These are phyloP conservation scores for Primulina eburnea DNA, from an alignment of 257 asterid species.

Conservation along the genomic window DNA sequence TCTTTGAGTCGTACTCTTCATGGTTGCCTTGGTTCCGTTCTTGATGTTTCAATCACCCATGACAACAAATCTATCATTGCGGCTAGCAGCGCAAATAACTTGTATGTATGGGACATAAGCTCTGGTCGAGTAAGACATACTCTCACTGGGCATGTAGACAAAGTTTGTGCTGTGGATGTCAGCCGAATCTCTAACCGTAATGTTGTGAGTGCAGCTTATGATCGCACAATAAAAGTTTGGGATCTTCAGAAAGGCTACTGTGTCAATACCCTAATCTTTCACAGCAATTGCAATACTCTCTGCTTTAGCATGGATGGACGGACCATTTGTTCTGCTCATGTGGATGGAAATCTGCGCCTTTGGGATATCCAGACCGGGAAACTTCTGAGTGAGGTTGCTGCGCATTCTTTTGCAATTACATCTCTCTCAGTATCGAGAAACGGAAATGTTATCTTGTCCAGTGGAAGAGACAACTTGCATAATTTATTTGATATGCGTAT, in stretches of 20 bases:
- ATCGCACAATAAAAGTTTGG: slow-evolving; percentile 93
- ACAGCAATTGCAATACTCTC: slow-evolving; percentile 35
- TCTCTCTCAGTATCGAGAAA: slow-evolving; percentile 73
- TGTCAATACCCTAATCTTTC: slow-evolving; percentile 65
- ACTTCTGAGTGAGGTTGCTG: too few species aligned
- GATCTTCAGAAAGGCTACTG: slow-evolving; percentile 88
- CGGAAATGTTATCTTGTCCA: slow-evolving; percentile 77
- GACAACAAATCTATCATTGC: too few species aligned
- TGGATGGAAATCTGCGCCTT: too few species aligned
- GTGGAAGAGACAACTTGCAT: slow-evolving; percentile 93
- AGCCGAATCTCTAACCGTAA: slow-evolving; percentile 69
- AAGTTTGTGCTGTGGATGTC: slow-evolving; percentile 88
- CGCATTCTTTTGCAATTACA: slow-evolving; percentile 30
- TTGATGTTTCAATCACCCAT: too few species aligned
- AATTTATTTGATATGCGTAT: slow-evolving; percentile 77
- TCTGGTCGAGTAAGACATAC: slow-evolving; percentile 54
- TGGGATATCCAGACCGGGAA: too few species aligned
- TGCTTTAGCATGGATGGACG: too few species aligned
- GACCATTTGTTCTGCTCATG: too few species aligned
- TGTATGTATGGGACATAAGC: too few species aligned
- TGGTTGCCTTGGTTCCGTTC: too few species aligned
- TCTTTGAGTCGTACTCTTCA: too few species aligned
- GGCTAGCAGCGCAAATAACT: too few species aligned
- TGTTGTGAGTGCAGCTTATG: slow-evolving; percentile 87
- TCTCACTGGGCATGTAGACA: slow-evolving; percentile 86